Percentiles rank a stretch among this genome's conserved stretches.
phyloP scores from a whole-genome alignment of 805 yeast species.

The Teunomyces lycoperdinae region DNA sequence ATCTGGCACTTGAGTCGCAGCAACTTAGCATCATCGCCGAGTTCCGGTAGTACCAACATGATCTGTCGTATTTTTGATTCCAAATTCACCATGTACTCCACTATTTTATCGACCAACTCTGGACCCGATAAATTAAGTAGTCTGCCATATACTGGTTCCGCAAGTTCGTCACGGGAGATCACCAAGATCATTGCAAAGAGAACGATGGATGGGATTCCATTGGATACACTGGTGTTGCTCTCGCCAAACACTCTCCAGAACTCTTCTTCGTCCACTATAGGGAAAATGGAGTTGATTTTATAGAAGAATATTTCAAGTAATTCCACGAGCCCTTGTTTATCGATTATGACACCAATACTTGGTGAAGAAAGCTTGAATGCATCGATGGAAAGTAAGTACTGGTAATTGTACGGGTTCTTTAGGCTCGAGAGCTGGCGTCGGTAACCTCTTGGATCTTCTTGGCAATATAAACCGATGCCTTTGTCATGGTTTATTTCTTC shows the following conservation, averaged over 20 bases:
- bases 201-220: slow-evolving; percentile 17
- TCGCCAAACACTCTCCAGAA: slow-evolving; percentile 27
- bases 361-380: slow-evolving; percentile 30
- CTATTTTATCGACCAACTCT: slow-evolving; percentile 6
- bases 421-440: slow-evolving; percentile 10
- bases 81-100: slow-evolving; percentile 19
- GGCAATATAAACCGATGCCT: slow-evolving; percentile 22
- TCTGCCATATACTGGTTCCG: slow-evolving; percentile 21
- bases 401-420: slow-evolving; percentile 11
- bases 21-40: slow-evolving; percentile 31
- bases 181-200: slow-evolving; percentile 27
- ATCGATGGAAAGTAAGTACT: slow-evolving; percentile 20
- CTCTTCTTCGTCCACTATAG: slow-evolving; percentile 23
- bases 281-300: slow-evolving; percentile 31
- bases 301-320: slow-evolving; percentile 28
- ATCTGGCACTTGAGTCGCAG: slow-evolving; percentile 20
- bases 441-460: slow-evolving; percentile 6
- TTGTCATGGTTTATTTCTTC: slow-evolving; percentile 15
- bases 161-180: slow-evolving; percentile 23
- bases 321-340: slow-evolving; percentile 1
- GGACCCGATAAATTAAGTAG: slow-evolving; percentile 13
- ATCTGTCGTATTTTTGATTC: slow-evolving; percentile 35
- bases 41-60: slow-evolving; percentile 22
- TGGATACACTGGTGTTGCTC: neutral
- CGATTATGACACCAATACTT: neutral